Conservation (phyloP, 768 basidiomycete genomes). For the Mycena rosella region DNA sequence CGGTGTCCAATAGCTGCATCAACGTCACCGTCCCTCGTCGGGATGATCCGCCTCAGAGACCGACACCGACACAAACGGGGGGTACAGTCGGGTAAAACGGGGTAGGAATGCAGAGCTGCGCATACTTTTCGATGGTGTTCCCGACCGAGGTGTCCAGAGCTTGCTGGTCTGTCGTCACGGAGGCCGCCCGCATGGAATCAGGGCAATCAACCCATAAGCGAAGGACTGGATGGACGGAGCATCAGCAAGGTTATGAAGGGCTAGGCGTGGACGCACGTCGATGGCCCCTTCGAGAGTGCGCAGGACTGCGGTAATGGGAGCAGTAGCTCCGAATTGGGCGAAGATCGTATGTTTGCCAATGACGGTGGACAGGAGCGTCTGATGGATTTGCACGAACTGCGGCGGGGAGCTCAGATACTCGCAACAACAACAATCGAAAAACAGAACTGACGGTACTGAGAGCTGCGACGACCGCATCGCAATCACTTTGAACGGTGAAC, state of each 20-base stretch:
- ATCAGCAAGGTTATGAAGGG: neutral
- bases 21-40: no score
- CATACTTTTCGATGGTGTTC: neutral
- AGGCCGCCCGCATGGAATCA: neutral
- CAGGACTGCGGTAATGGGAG: neutral
- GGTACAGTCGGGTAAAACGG: neutral
- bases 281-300: neutral
- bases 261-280: neutral
- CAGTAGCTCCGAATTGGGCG: neutral
- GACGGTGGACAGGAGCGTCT: conserved; percentile 2
- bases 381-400: conserved; percentile 6
- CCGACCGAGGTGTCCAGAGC: neutral
- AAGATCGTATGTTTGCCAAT: conserved; percentile 12
- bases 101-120: neutral
- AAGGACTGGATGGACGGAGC: neutral
- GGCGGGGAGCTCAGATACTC: no score
- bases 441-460: no score
- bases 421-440: no score
- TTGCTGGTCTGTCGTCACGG: neutral
- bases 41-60: no score
- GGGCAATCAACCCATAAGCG: neutral
- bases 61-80: conserved; percentile 7
- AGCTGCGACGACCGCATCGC: no score
- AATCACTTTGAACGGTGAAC: no score
- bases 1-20: no score